Percentiles rank a stretch among this genome's conserved stretches.
Conservation (phyloP, 2,329 filamentous ascomycete species). For the Catunica adiposa region DNA sequence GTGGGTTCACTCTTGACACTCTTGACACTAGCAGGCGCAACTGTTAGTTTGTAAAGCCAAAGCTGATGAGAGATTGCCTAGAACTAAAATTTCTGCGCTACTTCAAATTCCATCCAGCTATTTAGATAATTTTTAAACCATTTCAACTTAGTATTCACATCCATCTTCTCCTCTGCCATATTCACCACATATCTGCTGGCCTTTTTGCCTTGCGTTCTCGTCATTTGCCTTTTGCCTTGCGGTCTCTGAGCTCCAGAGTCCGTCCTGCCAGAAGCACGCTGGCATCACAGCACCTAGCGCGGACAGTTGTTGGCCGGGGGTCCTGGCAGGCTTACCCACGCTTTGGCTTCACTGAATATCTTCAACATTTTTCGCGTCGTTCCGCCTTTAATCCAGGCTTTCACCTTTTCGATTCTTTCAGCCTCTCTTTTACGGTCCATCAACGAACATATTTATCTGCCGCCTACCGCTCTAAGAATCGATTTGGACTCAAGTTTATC, state of each 20-base stretch:
- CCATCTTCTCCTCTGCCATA: background rate
- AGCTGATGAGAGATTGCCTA: too few species aligned
- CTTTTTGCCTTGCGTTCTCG: background rate
- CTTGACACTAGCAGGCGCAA: too few species aligned
- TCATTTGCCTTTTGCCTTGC: background rate
- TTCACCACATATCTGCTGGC: background rate
- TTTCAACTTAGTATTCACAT: background rate
- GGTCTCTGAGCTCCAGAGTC: conserved; percentile 1
- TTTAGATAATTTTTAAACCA: too few species aligned
- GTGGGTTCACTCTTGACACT: background rate
- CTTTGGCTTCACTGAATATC: conserved; percentile 1
- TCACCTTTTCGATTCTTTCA: conserved; percentile 23
- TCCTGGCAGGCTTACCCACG: conserved; percentile 8
- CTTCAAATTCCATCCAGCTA: too few species aligned
- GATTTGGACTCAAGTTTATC: conserved; percentile 12
- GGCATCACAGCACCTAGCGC: conserved; percentile 1
- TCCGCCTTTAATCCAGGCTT: conserved; percentile 20
- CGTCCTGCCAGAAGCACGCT: background rate
- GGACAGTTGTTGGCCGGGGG: background rate
- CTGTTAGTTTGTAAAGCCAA: too few species aligned
- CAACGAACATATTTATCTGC: background rate
- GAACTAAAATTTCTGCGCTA: too few species aligned
- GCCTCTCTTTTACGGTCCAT: conserved; percentile 13
- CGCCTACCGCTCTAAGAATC: background rate
- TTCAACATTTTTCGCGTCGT: conserved; percentile 17